Percentiles rank a stretch among this genome's conserved stretches.
phyloP scores from a whole-genome alignment of 192 early-diverging fungal species.

The Mortierella claussenii region DNA sequence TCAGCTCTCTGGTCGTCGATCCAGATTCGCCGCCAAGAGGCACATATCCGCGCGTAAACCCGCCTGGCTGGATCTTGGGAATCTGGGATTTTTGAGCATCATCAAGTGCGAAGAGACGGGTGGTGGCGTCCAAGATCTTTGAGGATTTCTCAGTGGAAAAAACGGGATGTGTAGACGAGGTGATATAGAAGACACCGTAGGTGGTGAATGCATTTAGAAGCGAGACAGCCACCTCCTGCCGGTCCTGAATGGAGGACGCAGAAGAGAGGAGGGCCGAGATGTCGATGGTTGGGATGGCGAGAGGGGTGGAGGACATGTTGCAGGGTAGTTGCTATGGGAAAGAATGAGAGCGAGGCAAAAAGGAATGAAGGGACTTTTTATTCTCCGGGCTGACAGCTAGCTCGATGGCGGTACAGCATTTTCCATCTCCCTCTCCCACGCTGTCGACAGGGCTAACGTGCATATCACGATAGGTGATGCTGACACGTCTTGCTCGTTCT shows the following conservation, averaged over 20 bases:
- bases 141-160: conserved; percentile 14
- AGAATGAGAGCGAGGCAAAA: too few relatives aligned
- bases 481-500: conserved; percentile 68
- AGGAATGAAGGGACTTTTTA: too few relatives aligned
- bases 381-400: too few relatives aligned
- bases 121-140: conserved; percentile 34
- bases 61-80: conserved; percentile 53
- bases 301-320: conserved; percentile 10
- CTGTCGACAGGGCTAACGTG: conserved; percentile 11
- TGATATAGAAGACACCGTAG: conserved; percentile 55
- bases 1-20: conserved; percentile 62
- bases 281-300: conserved; percentile 38
- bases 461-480: conserved; percentile 63
- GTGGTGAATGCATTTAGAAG: conserved; percentile 37
- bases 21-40: conserved; percentile 62
- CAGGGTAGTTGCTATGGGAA: neutral
- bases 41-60: conserved; percentile 60
- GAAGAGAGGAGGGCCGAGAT: conserved; percentile 28
- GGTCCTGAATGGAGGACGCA: neutral
- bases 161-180: conserved; percentile 39
- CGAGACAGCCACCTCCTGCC: conserved; percentile 24
- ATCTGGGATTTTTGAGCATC: conserved; percentile 35
- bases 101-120: conserved; percentile 51
- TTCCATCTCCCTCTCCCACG: neutral
- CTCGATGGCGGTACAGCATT: neutral